Conservation (phyloP, 164 flowering plant species). For the Sextonia rubra region DNA sequence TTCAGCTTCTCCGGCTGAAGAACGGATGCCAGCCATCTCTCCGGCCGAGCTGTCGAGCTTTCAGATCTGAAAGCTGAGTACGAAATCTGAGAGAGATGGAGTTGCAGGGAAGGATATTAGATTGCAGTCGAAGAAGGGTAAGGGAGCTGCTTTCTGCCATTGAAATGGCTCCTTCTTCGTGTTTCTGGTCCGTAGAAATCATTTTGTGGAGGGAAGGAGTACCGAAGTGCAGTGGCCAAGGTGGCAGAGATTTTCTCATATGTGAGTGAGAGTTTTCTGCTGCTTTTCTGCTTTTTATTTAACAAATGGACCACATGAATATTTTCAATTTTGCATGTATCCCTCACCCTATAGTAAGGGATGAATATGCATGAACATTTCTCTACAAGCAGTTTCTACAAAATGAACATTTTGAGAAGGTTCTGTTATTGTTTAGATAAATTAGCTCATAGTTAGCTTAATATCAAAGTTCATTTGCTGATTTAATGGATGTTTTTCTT, state of each 20-base stretch:
- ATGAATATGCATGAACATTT: too few relatives aligned
- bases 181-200: conserved; percentile 21
- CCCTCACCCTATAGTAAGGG: too few relatives aligned
- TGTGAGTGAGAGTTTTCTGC: conserved; percentile 44
- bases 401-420: too few relatives aligned
- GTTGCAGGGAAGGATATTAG: conserved; percentile 4
- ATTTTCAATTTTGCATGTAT: too few relatives aligned
- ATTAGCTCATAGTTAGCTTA: too few relatives aligned
- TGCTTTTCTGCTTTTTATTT: too few relatives aligned
- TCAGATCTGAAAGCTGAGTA: conserved; percentile 40
- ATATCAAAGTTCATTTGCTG: too few relatives aligned
- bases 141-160: conserved; percentile 27
- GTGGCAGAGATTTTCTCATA: conserved; percentile 37
- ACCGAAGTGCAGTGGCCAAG: conserved; percentile 23
- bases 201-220: conserved; percentile 25
- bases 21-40: conserved; percentile 18
- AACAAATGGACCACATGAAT: too few relatives aligned
- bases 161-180: conserved; percentile 36
- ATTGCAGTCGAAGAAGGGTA: conserved; percentile 18
- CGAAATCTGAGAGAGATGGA: conserved; percentile 11
- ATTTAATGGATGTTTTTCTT: too few relatives aligned
- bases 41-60: conserved; percentile 37
- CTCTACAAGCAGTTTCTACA: too few relatives aligned
- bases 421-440: too few relatives aligned
- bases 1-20: conserved; percentile 15